Base-by-base conservation (phyloP, 108 stramenopile genomes). In the Skeletonema potamos region DNA sequence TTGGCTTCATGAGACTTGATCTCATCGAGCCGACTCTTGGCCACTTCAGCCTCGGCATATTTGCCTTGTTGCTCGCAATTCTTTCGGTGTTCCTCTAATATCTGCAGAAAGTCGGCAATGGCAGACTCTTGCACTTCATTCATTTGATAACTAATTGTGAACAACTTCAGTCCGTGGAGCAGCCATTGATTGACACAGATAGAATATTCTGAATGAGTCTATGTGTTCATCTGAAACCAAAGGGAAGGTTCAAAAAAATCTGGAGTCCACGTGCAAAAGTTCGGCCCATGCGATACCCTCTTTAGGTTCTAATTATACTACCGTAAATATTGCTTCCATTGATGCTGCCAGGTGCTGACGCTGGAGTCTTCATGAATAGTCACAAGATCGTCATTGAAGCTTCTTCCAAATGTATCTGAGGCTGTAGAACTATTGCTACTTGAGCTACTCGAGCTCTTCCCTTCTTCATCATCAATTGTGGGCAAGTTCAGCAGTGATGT, bases 41-140 rank as follows among this genome's bases (percentile, higher is more conserved):
- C 94, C 8, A 95, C 92, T 66, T 95, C 94, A n/a, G 94, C 94
- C 82, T 95, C 94, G 0, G 90, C 89, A 81, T 95, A 95, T 72
- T 93, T 92, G 10, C 92, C 94, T 72, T 90, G 91, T 20, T 86
- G 82, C 69, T 92, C 94, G 66, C 94, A 95, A 75, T 95, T 95
- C 58, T 88, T 89, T 6, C 91, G 67, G 76, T 95, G 94, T 63
- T 93, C 91, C 62, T 95, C 92, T 18, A 95, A 72, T 43, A 95
- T 95, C 72, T 85, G 72, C 59, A 85, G 64, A 51, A 81, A 84
- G 48, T 84, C 84, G 6, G 74, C 74, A 56, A 84, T 81, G 17
- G 84, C 84, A 30, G 74, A 76, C 63, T 84, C 83, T 58, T 84
- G 75, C 22, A 66, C 69, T 71, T 79, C 78, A 32, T 79, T 70